Evolutionary conservation across 78 protist species (phyloP).

Genomic region (Guillardia theta): DNA sequence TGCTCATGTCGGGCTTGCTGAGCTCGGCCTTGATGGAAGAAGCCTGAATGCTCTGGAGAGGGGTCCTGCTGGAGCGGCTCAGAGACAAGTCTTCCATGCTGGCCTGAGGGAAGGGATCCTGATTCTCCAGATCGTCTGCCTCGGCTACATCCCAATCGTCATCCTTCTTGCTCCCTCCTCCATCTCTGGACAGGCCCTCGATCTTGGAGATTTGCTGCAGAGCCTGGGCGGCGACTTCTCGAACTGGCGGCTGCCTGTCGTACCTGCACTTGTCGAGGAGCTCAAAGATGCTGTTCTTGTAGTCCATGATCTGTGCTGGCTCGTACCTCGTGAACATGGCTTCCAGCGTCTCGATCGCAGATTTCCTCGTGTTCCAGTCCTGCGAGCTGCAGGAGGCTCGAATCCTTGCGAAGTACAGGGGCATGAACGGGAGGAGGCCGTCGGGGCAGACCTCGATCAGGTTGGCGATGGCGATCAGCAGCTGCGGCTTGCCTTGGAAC

Average conservation of each 20-base stretch:
- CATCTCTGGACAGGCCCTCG: neutral
- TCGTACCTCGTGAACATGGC: neutral
- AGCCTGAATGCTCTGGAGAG: no score
- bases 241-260: neutral
- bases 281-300: neutral
- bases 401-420: neutral
- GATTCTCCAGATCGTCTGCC: no score
- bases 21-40: no score
- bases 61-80: no score
- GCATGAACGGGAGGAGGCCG: neutral
- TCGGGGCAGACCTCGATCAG: neutral
- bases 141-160: no score
- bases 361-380: neutral
- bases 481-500: neutral
- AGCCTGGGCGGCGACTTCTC: neutral
- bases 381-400: neutral
- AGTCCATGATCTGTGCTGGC: neutral
- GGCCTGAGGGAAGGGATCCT: no score
- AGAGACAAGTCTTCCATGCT: no score
- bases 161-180: no score
- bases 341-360: neutral
- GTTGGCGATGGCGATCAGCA: neutral
- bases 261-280: neutral
- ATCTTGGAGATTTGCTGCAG: neutral
- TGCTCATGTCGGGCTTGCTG: no score